Conservation (phyloP, 192 early-diverging fungal genomes). For the Dissophora globulifera region DNA sequence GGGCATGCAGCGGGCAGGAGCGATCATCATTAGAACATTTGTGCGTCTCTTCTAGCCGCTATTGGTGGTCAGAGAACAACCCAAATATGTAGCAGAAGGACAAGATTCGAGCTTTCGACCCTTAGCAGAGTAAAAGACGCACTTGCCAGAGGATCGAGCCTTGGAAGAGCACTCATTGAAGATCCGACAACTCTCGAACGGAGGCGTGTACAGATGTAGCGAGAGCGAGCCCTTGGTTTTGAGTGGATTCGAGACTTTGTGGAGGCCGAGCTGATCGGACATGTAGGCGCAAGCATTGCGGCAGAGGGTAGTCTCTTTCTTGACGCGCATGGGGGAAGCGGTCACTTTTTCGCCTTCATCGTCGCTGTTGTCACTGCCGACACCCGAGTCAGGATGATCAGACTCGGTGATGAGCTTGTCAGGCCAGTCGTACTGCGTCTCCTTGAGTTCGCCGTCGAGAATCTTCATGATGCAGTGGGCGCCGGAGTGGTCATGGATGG, state of each 20-base stretch:
- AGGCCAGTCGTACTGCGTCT: slow-evolving; percentile 85
- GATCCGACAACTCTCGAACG: slow-evolving; percentile 83
- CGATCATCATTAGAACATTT: no score
- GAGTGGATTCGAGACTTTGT: slow-evolving; percentile 80
- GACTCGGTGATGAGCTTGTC: slow-evolving; percentile 39
- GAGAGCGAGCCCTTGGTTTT: slow-evolving; percentile 71
- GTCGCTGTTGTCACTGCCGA: slow-evolving; percentile 29
- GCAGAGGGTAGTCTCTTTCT: slow-evolving; percentile 58
- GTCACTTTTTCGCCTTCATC: slow-evolving; percentile 13
- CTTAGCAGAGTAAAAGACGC: slow-evolving; percentile 69
- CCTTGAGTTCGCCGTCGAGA: slow-evolving; percentile 81
- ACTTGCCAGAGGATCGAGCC: slow-evolving; percentile 66
- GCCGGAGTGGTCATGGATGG: slow-evolving; percentile 91
- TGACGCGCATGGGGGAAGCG: slow-evolving; percentile 50
- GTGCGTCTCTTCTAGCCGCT: neutral
- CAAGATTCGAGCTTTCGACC: slow-evolving; percentile 50
- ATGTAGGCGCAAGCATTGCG: slow-evolving; percentile 86
- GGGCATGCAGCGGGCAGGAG: no score
- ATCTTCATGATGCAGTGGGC: slow-evolving; percentile 95
- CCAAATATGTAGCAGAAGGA: slow-evolving; percentile 27
- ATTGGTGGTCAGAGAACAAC: slow-evolving; percentile 20
- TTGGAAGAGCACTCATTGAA: slow-evolving; percentile 84
- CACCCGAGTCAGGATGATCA: slow-evolving; percentile 30
- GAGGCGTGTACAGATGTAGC: slow-evolving; percentile 92
- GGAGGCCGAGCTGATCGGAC: slow-evolving; percentile 90